A percentile compares a stretch with the other conserved stretches of the same genome.
These are phyloP conservation scores for Coelastrella sp. DNA, from an alignment of 139 green algal species.

Conservation along the genomic window DNA sequence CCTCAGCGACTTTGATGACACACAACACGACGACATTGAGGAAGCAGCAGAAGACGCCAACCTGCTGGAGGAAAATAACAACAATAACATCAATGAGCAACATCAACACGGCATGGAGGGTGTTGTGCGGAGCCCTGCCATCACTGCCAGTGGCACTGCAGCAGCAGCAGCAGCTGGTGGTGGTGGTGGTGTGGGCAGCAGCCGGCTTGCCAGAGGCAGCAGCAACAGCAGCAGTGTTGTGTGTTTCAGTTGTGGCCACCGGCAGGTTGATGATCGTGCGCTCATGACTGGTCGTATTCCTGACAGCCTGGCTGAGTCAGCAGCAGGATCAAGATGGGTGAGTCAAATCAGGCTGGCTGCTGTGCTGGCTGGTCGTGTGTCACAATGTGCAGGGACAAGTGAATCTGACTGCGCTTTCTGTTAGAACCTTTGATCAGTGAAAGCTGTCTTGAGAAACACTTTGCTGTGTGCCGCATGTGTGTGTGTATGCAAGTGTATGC, in stretches of 20 bases:
- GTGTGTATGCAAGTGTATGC: too few relatives aligned
- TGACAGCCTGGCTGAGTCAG: not conserved
- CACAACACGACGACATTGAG: constrained; percentile 3
- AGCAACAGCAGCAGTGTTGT: constrained; percentile 10
- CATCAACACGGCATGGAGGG: not conserved
- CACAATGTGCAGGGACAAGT: too few relatives aligned
- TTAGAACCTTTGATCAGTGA: too few relatives aligned
- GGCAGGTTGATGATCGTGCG: constrained; percentile 13
- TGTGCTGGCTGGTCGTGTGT: too few relatives aligned
- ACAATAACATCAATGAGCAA: not conserved
- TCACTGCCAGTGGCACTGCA: not conserved
- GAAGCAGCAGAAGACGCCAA: not conserved
- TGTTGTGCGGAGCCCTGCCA: not conserved
- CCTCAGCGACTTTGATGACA: not conserved
- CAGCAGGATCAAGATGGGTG: constrained; percentile 5
- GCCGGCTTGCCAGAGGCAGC: not conserved
- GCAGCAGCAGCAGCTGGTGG: not conserved
- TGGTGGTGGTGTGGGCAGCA: not conserved
- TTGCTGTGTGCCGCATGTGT: too few relatives aligned
- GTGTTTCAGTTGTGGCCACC: constrained; percentile 42
- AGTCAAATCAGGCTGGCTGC: not conserved
- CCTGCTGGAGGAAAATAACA: not conserved
- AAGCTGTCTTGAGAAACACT: too few relatives aligned
- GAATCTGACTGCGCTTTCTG: too few relatives aligned
- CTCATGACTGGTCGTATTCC: constrained; percentile 23